A percentile compares a stretch with the other conserved stretches of the same genome.
Conservation (phyloP, 768 basidiomycete species). For the Termitomyces sp. region DNA sequence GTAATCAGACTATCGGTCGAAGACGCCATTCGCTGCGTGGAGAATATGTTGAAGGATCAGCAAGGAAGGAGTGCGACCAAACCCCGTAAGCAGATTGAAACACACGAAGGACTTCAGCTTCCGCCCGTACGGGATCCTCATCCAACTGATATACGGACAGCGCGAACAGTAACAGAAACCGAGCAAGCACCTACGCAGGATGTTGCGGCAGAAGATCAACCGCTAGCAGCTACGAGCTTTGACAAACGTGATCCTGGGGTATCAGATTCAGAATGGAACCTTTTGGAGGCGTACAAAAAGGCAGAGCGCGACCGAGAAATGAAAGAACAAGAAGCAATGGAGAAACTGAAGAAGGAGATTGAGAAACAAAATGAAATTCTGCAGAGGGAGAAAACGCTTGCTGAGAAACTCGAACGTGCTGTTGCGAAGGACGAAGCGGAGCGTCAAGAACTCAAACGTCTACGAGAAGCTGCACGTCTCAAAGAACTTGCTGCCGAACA, state of each 20-base stretch:
- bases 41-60: conserved; percentile 41
- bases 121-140: neutral
- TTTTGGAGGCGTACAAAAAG: neutral
- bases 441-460: conserved; percentile 25
- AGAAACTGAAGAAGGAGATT: neutral
- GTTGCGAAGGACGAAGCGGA: conserved; percentile 22
- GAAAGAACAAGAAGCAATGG: neutral
- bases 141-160: neutral
- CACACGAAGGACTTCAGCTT: neutral
- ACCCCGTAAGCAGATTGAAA: neutral
- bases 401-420: conserved; percentile 6
- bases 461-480: conserved; percentile 23
- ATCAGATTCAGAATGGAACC: neutral
- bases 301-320: neutral
- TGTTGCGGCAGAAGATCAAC: neutral
- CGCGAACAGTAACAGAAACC: neutral
- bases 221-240: neutral
- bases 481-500: conserved; percentile 10
- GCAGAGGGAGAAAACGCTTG: neutral
- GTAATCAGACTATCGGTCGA: neutral
- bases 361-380: neutral
- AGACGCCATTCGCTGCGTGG: conserved; percentile 36
- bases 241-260: neutral
- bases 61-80: conserved; percentile 4
- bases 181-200: neutral